phyloP scores from a whole-genome alignment of 106 monocot genomes.

The Dendrobium catenatum region DNA sequence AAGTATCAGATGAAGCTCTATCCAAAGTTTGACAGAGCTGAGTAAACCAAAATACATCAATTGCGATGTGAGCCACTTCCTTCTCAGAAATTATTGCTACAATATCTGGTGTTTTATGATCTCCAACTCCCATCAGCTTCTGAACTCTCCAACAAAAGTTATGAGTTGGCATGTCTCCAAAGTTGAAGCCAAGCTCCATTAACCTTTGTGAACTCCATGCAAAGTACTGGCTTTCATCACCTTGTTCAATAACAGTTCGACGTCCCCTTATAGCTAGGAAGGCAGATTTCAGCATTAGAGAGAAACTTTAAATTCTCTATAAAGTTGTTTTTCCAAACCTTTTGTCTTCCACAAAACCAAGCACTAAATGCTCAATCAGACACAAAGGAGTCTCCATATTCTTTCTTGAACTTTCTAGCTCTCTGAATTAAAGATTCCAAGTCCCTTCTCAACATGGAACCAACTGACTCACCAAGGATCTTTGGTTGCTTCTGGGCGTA shows the following conservation, averaged over 20 bases:
- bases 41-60: too few relatives aligned
- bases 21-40: too few relatives aligned
- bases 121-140: too few relatives aligned
- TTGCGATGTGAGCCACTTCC: too few relatives aligned
- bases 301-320: slow-evolving; percentile 84
- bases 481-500: slow-evolving; percentile 92
- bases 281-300: slow-evolving; percentile 45
- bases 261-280: slow-evolving; percentile 69
- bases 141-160: too few relatives aligned
- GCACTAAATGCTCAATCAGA: slow-evolving; percentile 91
- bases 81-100: too few relatives aligned
- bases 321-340: slow-evolving; percentile 86
- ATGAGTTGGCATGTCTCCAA: too few relatives aligned
- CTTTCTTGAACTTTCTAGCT: slow-evolving; percentile 81
- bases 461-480: slow-evolving; percentile 87
- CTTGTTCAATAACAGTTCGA: slow-evolving; percentile 95
- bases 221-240: slow-evolving; percentile 12
- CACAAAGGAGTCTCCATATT: slow-evolving; percentile 89
- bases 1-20: too few relatives aligned
- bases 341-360: slow-evolving; percentile 71
- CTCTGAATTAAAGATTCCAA: slow-evolving; percentile 88
- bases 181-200: too few relatives aligned
- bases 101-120: too few relatives aligned
- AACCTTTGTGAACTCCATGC: too few relatives aligned
- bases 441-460: slow-evolving; percentile 84